Base-by-base conservation (phyloP, 179 eudicot genomes). In the Dionaea muscipula region DNA sequence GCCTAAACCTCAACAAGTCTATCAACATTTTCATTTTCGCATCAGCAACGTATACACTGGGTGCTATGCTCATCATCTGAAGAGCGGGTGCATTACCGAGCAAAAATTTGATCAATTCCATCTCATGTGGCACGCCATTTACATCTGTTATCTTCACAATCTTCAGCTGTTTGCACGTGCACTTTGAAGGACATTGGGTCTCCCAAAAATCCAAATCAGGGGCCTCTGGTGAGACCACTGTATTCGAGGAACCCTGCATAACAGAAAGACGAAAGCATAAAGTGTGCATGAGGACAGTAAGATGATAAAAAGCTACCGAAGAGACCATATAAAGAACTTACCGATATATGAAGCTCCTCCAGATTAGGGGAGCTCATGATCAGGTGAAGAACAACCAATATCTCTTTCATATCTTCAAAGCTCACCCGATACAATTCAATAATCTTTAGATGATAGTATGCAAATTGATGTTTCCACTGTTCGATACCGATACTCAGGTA, bases 321-420 rank as follows among this genome's bases (percentile, higher is more conserved):
- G 18, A 14, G n/a, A 39, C 44, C 17, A 14, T 4, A 41, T 40
- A 57, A 40, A 51, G n/a, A 57, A 49, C 94, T 91, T 53, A 91
- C 98, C 38, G 94, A 91, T 64, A 91, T 77, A 21, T 84, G 85
- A 59, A 91, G 94, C 61, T 84, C 95, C 63, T 75, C 72, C 46
- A 91, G 66, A 62, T 66, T 72, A 2, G 95, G 98, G 51, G 98
- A 75, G 63, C 72, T 84, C 66, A 67, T 62, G 60, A 91, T 80
- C 75, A 91, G 67, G 50, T 76, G 88, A 67, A 86, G 88, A 71
- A 86, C 76, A 45, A 82, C 98, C 56, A 72, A 52, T 50, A 87
- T 77, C 72, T 91, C 98, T 63, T 87, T 84, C 71, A 78, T 68
- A 69, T 91, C 98, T 60, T 91, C 95, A 59, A 91, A 87, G 54